Base-by-base conservation (phyloP, 2,329 filamentous ascomycete species). In the Neodidymelliopsis sp. region DNA sequence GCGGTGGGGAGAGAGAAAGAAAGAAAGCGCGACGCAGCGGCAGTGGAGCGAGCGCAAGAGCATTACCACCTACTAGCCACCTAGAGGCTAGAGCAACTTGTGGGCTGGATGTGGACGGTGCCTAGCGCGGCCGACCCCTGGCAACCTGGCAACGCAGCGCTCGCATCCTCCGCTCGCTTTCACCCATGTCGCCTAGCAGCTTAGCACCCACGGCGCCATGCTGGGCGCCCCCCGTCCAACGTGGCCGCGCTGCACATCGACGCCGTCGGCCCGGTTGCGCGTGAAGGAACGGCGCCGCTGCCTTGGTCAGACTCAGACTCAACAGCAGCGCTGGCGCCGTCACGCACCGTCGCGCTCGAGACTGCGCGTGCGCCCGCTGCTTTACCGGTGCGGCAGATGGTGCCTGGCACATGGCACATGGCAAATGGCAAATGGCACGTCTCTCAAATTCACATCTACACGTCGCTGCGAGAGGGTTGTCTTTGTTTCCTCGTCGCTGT, bases 91-190 rank as follows among this genome's bases (percentile, higher is more conserved):
- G 12, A 34, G 22, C 18, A 38, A 25, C 19, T 40, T 31, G 49
- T 46, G 45, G 45, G 33, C 51, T 42, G 27, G 43, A 30, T n/a
- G n/a, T n/a, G n/a, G n/a, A n/a, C n/a, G n/a, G 44, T 35, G 51
- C 43, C 51, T 59, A 59, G 54, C 40, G 49, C 24, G 23, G 23
- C 46, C 38, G 46, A 48, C 55, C 57, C 59, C 54, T 60, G 43
- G 54, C 57, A 56, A 49, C 54, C 15, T 15, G n/a, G 31, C 37
- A 22, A 16, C 41, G 31, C 41, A 16, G 34, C 24, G 46, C 46
- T 56, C 56, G 49, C 59, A 62, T 57, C 57, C 56, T 62, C 57
- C 54, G 49, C 57, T 52, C 48, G 50, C 48, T 34, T 34, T 41
- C 30, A 34, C 35, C 38, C 42, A 22, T 35, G 46, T 46, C 37